Base-by-base conservation (phyloP, 495 filamentous ascomycete genomes). In the Tuber borchii region DNA sequence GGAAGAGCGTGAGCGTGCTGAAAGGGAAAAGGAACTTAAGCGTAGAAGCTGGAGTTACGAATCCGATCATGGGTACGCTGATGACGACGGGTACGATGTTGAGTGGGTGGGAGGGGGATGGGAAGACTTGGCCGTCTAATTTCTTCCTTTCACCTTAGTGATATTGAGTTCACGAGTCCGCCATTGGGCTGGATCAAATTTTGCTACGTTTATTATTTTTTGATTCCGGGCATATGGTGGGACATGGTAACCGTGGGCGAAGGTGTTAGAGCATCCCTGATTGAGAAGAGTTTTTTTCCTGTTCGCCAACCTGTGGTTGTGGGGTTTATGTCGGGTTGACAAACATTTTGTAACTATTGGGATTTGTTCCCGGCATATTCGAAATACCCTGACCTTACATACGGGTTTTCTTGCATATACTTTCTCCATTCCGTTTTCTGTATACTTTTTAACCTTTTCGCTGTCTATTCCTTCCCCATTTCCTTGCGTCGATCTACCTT, bases 31-130 rank as follows among this genome's bases (percentile, higher is more conserved):
- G 81, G 78, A 80, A 19, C 81, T 81, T 56, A 82, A 82, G 80
- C 81, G 81, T 77, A 79, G 77, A 70, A 83, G 81, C 72, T 83
- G 81, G 81, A 81, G 81, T 40, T 83, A 81, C 69, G 76, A 79
- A 73, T 80, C 81, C 44, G 81, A 83, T 69, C 80, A 73, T 45
- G 81, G 81, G 42, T 80, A 76, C 51, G 77, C 74, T 43, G 81
- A 82, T 37, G 81, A 82, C 44, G 81, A 82, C 51, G 81, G 77
- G 65, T 82, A 80, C 56, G 81, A 83, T 73, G 81, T 73, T 40
- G 81, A 83, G 70, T 83, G 81, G 81, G 81, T 83, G 43, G 81
- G 81, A 2, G 81, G 81, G 44, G 78, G 81, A 31, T 82, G 81
- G 81, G 81, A 83, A 43, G 81, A 83, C 71, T 73, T 83, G 51